Conservation (phyloP, 805 yeast species). For the Spathaspora boniae region DNA sequence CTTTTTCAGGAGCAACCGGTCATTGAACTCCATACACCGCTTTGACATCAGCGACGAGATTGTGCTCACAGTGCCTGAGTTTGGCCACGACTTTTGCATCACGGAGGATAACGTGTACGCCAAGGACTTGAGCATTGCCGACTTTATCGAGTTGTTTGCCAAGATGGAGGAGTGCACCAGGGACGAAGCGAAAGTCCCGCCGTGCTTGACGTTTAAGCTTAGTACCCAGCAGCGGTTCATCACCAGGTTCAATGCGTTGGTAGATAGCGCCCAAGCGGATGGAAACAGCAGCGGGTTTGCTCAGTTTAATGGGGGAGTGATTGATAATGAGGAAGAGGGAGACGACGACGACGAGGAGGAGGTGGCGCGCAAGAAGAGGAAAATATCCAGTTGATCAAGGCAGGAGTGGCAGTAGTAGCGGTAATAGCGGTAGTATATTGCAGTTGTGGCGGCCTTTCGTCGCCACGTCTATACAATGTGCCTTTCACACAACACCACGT, state of each 20-base stretch:
- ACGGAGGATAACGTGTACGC: constrained; percentile 30
- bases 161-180: constrained; percentile 14
- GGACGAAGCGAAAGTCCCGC: constrained; percentile 7
- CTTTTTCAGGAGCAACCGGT: constrained; percentile 23
- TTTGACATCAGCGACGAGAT: constrained; percentile 26
- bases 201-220: constrained; percentile 17
- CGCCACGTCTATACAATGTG: background rate
- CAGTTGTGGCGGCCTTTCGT: constrained; percentile 2
- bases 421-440: background rate
- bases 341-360: background rate
- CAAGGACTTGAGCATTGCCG: constrained; percentile 21
- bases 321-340: constrained; percentile 3
- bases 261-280: constrained; percentile 3
- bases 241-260: constrained; percentile 22
- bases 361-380: constrained; percentile 4
- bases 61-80: constrained; percentile 24
- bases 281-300: constrained; percentile 6
- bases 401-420: background rate
- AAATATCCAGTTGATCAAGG: constrained; percentile 1
- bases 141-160: constrained; percentile 22
- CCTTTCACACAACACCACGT: constrained; percentile 7
- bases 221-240: constrained; percentile 23
- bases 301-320: too few species aligned
- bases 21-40: constrained; percentile 21
- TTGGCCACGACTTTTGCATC: constrained; percentile 22